phyloP scores from a whole-genome alignment of 2,329 filamentous ascomycete genomes.

The Cladosporium austrohemisphaericum region DNA sequence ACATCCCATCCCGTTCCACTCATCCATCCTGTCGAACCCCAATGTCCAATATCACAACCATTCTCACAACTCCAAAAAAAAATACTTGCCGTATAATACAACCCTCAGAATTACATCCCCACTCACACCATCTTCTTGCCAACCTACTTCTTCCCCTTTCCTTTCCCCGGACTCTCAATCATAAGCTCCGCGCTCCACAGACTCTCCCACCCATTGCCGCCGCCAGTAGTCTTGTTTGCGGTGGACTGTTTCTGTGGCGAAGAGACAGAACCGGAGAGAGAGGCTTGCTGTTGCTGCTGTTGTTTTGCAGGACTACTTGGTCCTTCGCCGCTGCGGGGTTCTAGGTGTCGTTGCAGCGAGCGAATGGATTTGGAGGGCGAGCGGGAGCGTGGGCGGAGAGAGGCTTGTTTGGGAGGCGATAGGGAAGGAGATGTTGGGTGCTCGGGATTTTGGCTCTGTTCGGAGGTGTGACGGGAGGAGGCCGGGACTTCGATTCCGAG shows the following conservation, averaged over 20 bases:
- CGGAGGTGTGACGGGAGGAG: background rate
- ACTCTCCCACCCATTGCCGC: constrained; percentile 26
- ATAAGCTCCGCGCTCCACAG: constrained; percentile 32
- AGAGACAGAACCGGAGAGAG: background rate
- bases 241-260: background rate
- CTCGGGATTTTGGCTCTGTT: background rate
- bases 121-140: no score
- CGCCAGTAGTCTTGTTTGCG: no score
- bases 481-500: constrained; percentile 5
- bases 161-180: constrained; percentile 32
- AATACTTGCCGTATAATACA: no score
- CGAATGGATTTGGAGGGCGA: constrained; percentile 32
- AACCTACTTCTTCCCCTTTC: constrained; percentile 21
- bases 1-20: no score
- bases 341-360: constrained; percentile 30
- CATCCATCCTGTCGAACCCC: no score
- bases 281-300: background rate
- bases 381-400: constrained; percentile 21
- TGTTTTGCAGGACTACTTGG: constrained; percentile 20
- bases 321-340: constrained; percentile 20
- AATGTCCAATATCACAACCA: no score
- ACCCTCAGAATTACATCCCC: no score
- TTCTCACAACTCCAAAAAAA: no score
- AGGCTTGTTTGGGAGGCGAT: background rate
- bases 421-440: background rate